Conservation (phyloP, 2,329 filamentous ascomycete species). For the Endoconidiophora laricicola region DNA sequence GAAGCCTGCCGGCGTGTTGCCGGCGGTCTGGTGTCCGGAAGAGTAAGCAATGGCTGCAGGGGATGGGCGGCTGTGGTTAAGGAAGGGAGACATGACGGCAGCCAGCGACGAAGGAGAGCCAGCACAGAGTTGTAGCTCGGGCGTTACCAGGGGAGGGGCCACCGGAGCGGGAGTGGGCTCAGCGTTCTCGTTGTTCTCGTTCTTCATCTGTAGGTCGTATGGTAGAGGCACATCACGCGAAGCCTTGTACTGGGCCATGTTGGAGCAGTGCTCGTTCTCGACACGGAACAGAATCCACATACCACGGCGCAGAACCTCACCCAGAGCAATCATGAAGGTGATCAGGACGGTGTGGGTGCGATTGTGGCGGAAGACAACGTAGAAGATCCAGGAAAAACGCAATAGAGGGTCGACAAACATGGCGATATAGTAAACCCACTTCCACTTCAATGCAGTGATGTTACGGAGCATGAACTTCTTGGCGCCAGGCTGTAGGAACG, state of each 20-base stretch:
- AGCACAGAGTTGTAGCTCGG: neutral
- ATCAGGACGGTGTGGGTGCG: slow-evolving; percentile 68
- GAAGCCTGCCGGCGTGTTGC: neutral
- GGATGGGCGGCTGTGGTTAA: neutral
- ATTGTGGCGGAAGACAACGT: slow-evolving; percentile 66
- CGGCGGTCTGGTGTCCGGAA: neutral
- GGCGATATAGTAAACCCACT: slow-evolving; percentile 73
- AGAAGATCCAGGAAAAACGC: slow-evolving; percentile 89
- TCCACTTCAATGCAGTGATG: slow-evolving; percentile 59
- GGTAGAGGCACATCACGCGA: slow-evolving; percentile 75
- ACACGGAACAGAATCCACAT: slow-evolving; percentile 89
- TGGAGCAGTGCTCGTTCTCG: slow-evolving; percentile 93
- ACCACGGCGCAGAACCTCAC: slow-evolving; percentile 69
- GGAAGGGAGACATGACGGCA: neutral
- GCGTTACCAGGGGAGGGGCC: neutral
- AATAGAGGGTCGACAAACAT: slow-evolving; percentile 73
- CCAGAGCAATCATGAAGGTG: slow-evolving; percentile 62
- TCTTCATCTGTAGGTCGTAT: slow-evolving; percentile 33
- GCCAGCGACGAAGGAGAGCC: neutral
- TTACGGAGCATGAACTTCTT: slow-evolving; percentile 55
- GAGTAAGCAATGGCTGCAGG: neutral
- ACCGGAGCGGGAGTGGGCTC: neutral
- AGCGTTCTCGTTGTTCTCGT: slow-evolving; percentile 5
- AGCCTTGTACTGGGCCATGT: slow-evolving; percentile 79
- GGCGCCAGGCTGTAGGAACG: slow-evolving; percentile 62